Evolutionary conservation across 495 filamentous ascomycete species (phyloP).

Genomic region (Tuber aestivum): DNA sequence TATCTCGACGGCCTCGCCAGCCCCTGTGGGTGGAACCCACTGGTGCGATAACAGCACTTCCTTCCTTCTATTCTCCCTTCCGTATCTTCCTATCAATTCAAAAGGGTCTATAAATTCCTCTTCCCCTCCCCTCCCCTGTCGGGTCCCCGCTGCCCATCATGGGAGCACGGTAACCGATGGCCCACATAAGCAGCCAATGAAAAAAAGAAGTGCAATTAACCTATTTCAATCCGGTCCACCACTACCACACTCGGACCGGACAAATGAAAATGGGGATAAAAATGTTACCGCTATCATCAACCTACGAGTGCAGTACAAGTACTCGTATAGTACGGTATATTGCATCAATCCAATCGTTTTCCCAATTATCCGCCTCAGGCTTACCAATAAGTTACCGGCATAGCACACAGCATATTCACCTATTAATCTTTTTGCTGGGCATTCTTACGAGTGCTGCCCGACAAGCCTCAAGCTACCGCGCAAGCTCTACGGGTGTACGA

Average conservation of each 20-base stretch:
- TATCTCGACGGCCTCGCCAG: neutral
- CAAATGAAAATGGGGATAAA: neutral
- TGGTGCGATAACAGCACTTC: neutral
- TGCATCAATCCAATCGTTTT: neutral
- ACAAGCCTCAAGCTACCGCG: neutral
- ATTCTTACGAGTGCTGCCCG: neutral
- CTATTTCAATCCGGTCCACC: neutral
- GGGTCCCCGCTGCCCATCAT: neutral
- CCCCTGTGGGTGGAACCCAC: neutral
- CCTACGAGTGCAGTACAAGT: neutral
- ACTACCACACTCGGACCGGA: neutral
- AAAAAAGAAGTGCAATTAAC: conserved; percentile 4
- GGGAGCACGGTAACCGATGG: neutral
- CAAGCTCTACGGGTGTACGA: neutral
- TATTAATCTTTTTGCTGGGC: neutral
- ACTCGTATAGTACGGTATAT: no score
- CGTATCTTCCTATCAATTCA: neutral
- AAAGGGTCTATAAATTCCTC: neutral
- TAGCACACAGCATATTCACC: neutral
- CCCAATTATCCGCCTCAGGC: neutral
- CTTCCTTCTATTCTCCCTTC: neutral
- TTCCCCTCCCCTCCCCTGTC: no score
- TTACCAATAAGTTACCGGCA: neutral
- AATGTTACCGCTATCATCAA: neutral
- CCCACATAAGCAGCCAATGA: neutral